Evolutionary conservation across 495 filamentous ascomycete species (phyloP).

Genomic region (Penicillium cosmopolitanum): DNA sequence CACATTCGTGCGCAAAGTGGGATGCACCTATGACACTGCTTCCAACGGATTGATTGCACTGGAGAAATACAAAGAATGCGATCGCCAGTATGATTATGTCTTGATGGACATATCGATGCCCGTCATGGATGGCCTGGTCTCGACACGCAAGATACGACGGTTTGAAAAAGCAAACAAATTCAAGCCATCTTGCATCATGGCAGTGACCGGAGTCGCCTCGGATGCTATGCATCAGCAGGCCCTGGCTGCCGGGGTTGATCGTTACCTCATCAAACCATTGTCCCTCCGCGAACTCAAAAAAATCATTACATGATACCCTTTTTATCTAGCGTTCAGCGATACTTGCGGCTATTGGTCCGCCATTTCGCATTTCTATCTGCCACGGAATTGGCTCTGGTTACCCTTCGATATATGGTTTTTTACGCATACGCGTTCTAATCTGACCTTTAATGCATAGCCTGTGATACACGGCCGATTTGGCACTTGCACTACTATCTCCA

Average conservation of each 20-base stretch:
- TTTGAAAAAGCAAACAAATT: slow-evolving; percentile 43
- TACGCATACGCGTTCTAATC: too few relatives aligned
- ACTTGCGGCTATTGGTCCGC: background rate
- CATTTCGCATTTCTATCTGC: too few relatives aligned
- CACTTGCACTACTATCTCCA: too few relatives aligned
- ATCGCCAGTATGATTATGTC: slow-evolving; percentile 50
- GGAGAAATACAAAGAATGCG: slow-evolving; percentile 48
- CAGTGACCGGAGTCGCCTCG: slow-evolving; percentile 52
- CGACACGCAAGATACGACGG: slow-evolving; percentile 57
- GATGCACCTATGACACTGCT: slow-evolving; percentile 54
- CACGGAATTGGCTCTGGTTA: too few relatives aligned
- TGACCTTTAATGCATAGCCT: too few relatives aligned
- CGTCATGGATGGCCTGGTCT: slow-evolving; percentile 64
- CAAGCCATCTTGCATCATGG: slow-evolving; percentile 44
- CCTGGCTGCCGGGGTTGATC: slow-evolving; percentile 47
- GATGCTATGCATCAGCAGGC: slow-evolving; percentile 46
- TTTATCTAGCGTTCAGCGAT: slow-evolving; percentile 8
- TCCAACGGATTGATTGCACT: slow-evolving; percentile 62
- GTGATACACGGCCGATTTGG: too few relatives aligned
- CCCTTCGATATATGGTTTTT: too few relatives aligned
- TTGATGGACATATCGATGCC: slow-evolving; percentile 73
- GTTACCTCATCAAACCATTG: slow-evolving; percentile 55
- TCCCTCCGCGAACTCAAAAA: slow-evolving; percentile 45
- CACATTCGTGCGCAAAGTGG: slow-evolving; percentile 58
- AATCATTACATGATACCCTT: slow-evolving; percentile 34